Percentiles rank a stretch among this genome's conserved stretches.
Conservation (phyloP, 495 filamentous ascomycete species). For the Neurospora sp. region DNA sequence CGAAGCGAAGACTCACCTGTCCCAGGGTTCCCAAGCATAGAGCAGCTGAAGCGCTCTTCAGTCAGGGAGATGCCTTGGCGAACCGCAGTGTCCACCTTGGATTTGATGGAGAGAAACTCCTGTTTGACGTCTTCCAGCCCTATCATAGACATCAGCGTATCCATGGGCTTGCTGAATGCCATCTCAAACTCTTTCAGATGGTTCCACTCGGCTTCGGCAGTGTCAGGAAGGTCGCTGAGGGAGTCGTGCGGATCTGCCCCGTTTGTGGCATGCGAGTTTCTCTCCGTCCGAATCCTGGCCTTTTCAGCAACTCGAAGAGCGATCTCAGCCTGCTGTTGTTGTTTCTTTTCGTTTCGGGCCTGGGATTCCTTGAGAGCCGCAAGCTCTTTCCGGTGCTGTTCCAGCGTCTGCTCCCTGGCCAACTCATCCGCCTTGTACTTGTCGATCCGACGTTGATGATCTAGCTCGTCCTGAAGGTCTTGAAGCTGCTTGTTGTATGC, state of each 20-base stretch:
- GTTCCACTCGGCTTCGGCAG: constrained; percentile 48
- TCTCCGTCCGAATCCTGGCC: neutral
- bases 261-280: no score
- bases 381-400: no score
- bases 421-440: no score
- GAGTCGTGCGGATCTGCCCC: neutral
- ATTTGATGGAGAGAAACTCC: constrained; percentile 54
- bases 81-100: constrained; percentile 49
- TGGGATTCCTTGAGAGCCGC: no score
- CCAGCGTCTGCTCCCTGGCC: no score
- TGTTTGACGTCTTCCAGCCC: constrained; percentile 63
- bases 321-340: no score
- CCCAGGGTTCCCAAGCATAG: constrained; percentile 69
- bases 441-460: no score
- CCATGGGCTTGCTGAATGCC: constrained; percentile 45
- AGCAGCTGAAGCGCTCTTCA: constrained; percentile 50
- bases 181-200: constrained; percentile 42
- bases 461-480: no score
- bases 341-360: no score
- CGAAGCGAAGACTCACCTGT: constrained; percentile 51
- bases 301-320: neutral
- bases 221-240: neutral
- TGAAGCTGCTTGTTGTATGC: no score
- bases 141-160: constrained; percentile 59
- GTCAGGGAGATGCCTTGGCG: constrained; percentile 48